Evolutionary conservation across 805 yeast genomes (phyloP).

Genomic region (Saccharomycopsis synnaedendra): DNA sequence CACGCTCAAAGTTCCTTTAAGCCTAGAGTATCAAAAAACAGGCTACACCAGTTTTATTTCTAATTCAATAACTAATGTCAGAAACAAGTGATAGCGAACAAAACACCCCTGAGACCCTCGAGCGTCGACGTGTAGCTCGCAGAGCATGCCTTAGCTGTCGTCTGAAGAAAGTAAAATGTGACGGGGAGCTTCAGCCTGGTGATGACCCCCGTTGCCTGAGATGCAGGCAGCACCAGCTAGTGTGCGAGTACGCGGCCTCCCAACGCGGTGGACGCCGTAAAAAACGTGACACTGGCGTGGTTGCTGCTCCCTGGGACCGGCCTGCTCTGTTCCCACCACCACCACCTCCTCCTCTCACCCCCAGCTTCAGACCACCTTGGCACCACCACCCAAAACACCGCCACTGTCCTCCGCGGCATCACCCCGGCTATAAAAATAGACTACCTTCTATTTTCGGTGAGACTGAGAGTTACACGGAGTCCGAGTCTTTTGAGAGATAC

Average conservation of each 20-base stretch:
- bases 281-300: conserved; percentile 8
- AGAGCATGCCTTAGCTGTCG: conserved; percentile 56
- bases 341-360: conserved; percentile 7
- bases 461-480: not conserved
- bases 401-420: not conserved
- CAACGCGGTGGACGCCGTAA: conserved; percentile 46
- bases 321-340: conserved; percentile 14
- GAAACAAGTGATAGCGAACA: no score
- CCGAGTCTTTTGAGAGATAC: no score
- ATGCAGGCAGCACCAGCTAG: conserved; percentile 39
- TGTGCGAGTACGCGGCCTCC: conserved; percentile 46
- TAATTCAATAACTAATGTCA: no score
- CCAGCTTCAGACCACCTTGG: no score
- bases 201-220: conserved; percentile 21
- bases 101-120: no score
- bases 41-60: no score
- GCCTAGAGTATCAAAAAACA: no score
- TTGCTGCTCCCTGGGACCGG: not conserved
- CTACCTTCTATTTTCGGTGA: conserved; percentile 12
- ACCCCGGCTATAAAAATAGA: conserved; percentile 9
- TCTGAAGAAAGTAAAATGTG: conserved; percentile 55
- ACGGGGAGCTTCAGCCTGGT: conserved; percentile 36
- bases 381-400: not conserved
- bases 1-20: no score
- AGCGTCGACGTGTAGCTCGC: conserved; percentile 34